Evolutionary conservation across 306 rosid species (phyloP), one percentile per base, ranked within the genome.

Genomic region (Cucurbita ficifolia): DNA sequence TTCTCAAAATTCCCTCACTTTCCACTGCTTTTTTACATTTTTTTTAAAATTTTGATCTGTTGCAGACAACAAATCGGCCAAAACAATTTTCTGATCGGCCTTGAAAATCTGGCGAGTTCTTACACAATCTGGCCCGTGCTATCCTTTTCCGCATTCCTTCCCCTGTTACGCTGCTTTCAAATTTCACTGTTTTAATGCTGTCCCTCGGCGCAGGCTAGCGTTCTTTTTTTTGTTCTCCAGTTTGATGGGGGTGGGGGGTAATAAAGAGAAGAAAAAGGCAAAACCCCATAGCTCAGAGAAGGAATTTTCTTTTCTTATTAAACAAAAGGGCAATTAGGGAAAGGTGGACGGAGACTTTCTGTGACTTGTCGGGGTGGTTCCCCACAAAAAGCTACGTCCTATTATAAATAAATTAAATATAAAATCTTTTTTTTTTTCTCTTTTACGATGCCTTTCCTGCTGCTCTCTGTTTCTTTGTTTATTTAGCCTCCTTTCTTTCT

Each of bases 281-380:
- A 12, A 48, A 46, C 16, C 11, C 52, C 52, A 43, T 11, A 5
- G 18, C 5, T 14, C 18, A 59, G 19, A 36, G 21, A 61, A 36
- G 38, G 48, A 42, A 77, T 53, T 78, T 57, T 52, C 24, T 58
- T 54, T 53, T 75, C 8, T 10, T 42, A 21, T 53, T 18, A 45
- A 75, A 18, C 53, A 59, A 82, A 77, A 55, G 67, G 72, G 73
- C 48, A 68, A 45, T 36, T 36, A 17, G 18, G 53, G 80, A 76
- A 81, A 78, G 79, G n/a, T 17, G 50, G 83, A 70, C 77, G 79
- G 87, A 36, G 60, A 80, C 86, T 88, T 88, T 87, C 83, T 79
- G 82, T 78, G 82, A 68, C 79, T 80, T 91, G 96, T 87, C 91
- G 91, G 90, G 80, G 76, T 84, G 85, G 87, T 73, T 81, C 81